phyloP scores from a whole-genome alignment of 2,329 filamentous ascomycete species.

The Cordyceps farinosa region DNA sequence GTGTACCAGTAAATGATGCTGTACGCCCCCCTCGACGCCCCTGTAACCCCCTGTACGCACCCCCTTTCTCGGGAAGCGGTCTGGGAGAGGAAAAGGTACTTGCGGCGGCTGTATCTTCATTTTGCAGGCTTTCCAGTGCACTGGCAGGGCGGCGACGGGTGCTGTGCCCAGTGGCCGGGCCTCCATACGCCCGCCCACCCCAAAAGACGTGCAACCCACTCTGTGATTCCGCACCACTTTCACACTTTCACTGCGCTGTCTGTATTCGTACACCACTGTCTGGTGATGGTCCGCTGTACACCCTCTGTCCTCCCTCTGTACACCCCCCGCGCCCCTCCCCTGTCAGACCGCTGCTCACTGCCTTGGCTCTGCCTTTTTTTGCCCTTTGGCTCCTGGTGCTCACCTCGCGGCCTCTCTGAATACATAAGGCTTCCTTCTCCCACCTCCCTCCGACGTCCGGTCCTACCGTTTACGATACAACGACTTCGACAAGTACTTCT shows the following conservation, averaged over 20 bases:
- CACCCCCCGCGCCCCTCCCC: neutral
- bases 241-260: too few species aligned
- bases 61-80: slow-evolving; percentile 10
- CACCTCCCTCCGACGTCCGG: neutral
- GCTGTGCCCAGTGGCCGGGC: neutral
- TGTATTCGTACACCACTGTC: too few species aligned
- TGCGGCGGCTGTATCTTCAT: neutral
- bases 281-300: neutral
- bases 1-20: neutral
- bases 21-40: neutral
- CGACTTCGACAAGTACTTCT: neutral
- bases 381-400: neutral
- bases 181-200: neutral
- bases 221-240: slow-evolving; percentile 8
- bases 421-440: slow-evolving; percentile 18
- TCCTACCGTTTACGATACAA: slow-evolving; percentile 7
- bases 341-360: slow-evolving; percentile 11
- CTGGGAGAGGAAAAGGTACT: slow-evolving; percentile 8
- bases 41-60: neutral
- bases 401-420: slow-evolving; percentile 6
- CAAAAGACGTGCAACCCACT: slow-evolving; percentile 4
- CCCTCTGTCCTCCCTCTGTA: neutral
- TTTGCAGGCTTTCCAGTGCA: neutral
- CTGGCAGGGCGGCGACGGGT: neutral
- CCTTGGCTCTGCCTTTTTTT: slow-evolving; percentile 11